Conservation (phyloP, 768 basidiomycete species). For the Tubosaeta sp. region DNA sequence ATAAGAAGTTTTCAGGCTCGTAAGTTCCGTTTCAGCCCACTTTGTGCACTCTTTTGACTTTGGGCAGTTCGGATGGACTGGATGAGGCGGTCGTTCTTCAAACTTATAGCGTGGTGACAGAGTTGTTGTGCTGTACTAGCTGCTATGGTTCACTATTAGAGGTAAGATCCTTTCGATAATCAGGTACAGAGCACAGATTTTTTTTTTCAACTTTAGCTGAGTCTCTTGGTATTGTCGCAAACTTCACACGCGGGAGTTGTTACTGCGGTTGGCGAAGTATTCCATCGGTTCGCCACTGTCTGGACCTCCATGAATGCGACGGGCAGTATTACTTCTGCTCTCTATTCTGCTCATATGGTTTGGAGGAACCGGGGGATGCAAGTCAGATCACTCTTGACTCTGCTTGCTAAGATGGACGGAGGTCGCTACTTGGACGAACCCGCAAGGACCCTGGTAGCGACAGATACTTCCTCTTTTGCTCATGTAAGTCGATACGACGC, state of each 20-base stretch:
- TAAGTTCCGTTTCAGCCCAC: slow-evolving; percentile 17
- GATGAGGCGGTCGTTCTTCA: slow-evolving; percentile 41
- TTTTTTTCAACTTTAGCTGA: slow-evolving; percentile 38
- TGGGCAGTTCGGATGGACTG: slow-evolving; percentile 24
- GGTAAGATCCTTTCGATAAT: slow-evolving; percentile 34
- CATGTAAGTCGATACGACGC: slow-evolving; percentile 40
- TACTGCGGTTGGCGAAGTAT: slow-evolving; percentile 59
- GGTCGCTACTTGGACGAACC: slow-evolving; percentile 49
- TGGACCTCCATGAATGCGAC: slow-evolving; percentile 76
- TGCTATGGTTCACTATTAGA: slow-evolving; percentile 70
- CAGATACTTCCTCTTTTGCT: slow-evolving; percentile 59
- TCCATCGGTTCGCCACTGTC: slow-evolving; percentile 66
- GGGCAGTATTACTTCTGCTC: slow-evolving; percentile 49
- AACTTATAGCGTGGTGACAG: slow-evolving; percentile 53
- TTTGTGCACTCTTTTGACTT: not conserved
- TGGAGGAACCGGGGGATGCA: slow-evolving; percentile 66
- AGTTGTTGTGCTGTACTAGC: slow-evolving; percentile 56
- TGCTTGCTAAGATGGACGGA: slow-evolving; percentile 63
- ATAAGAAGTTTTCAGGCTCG: slow-evolving; percentile 52
- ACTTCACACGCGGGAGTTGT: slow-evolving; percentile 50
- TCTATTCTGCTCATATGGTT: slow-evolving; percentile 57
- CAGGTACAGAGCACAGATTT: not conserved
- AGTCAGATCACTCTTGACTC: slow-evolving; percentile 56
- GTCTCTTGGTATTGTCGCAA: slow-evolving; percentile 50
- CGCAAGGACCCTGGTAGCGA: slow-evolving; percentile 55